Base-by-base conservation (phyloP, 768 basidiomycete species). In the Austroboletus eburneus region DNA sequence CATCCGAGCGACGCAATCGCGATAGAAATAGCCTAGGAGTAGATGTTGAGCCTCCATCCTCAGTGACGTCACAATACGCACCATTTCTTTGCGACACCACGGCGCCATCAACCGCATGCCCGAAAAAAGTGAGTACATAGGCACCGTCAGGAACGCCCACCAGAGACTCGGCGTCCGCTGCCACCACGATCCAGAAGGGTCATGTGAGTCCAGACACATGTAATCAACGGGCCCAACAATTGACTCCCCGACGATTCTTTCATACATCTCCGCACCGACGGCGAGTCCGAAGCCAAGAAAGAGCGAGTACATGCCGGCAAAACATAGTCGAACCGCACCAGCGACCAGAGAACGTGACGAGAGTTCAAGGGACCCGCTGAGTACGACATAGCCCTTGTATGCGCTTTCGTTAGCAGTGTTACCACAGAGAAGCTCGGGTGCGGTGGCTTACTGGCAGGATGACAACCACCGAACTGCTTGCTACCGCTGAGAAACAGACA, bases 261-360 rank as follows among this genome's bases (percentile, higher is more conserved):
- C 67, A 57, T 80, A 93, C 3, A 86, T 59, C 50, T 86, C 74
- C 0, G 80, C 82, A 4, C 91, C 89, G 38, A 92, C 87, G 0
- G 87, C 79, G 9, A 91, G 78, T 5, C 91, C 91, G 60, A 93
- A 89, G 0, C 85, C 84, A 8, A 86, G 71, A 62, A 83, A 84
- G 16, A 84, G 71, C n/a, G 85, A 82, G 58, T 92, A 93, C 46
- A 87, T 75, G 43, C 87, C 72, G 21, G 87, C 78, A 57, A 87
- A 92, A 54, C 86, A 87, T 14, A 92, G 72, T 32, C 88, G 76
- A 25, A 92, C 89, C 10, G 87, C 83, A n/a, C 91, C 89, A 0
- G 87, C 74, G 24, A 91, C 80, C 57, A 94, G 83, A 51, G 87
- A 87, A 16, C 88, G 78, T 3, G 87, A 85, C 48, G 87, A 79